A percentile compares a stretch with the other conserved stretches of the same genome.
Evolutionary conservation across 2,329 filamentous ascomycete genomes (phyloP).

Genomic region (Epicoccum sorghinum): DNA sequence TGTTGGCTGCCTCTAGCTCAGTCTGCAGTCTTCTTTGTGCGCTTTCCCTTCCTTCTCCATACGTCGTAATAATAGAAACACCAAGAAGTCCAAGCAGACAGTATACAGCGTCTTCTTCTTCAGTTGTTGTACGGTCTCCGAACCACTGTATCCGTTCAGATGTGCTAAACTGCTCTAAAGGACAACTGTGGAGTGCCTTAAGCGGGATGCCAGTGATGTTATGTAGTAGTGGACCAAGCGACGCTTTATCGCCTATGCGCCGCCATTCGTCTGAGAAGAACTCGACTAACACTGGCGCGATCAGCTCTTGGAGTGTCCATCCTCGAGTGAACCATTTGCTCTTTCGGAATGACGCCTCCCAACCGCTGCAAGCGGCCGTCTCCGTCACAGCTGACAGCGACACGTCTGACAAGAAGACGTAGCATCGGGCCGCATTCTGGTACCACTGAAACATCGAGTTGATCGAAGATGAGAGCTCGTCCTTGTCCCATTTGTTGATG

Average conservation of each 20-base stretch:
- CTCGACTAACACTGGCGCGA: neutral
- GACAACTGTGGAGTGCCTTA: neutral
- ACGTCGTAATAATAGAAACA: conserved; percentile 22
- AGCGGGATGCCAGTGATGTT: neutral
- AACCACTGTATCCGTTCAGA: neutral
- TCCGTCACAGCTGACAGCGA: neutral
- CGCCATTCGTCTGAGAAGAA: neutral
- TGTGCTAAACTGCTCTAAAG: neutral
- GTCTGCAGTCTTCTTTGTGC: conserved; percentile 20
- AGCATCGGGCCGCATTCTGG: neutral
- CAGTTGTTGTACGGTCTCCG: neutral
- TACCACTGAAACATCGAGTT: conserved; percentile 4
- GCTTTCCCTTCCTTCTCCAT: conserved; percentile 28
- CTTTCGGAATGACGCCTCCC: neutral
- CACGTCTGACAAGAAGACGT: conserved; percentile 1
- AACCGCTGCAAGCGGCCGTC: neutral
- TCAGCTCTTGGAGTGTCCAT: neutral
- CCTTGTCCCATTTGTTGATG: neutral
- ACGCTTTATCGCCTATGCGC: neutral
- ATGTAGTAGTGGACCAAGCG: neutral
- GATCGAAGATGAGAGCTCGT: neutral
- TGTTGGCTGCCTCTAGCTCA: conserved; percentile 17
- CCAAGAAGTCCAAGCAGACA: conserved; percentile 6
- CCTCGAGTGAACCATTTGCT: neutral
- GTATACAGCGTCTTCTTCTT: neutral